Percentiles rank a stretch among this genome's conserved stretches.
These are phyloP conservation scores for Diaporthe amygdali DNA, from an alignment of 2,329 filamentous ascomycete genomes.

Conservation along the genomic window DNA sequence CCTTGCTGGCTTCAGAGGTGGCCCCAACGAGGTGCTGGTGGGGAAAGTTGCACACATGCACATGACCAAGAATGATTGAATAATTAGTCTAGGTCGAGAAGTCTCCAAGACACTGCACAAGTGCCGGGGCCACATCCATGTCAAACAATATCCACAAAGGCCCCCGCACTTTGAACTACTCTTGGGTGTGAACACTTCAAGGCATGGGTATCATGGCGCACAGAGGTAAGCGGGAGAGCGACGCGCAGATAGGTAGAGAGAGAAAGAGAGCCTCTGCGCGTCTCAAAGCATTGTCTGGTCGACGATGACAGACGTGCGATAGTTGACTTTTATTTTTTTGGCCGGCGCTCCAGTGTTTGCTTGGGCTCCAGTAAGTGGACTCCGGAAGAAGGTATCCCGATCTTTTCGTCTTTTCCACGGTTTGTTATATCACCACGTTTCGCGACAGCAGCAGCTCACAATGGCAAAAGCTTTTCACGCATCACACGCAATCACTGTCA, in stretches of 20 bases:
- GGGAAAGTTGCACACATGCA: conserved; percentile 3
- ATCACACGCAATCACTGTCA: conserved; percentile 9
- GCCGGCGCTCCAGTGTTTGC: conserved; percentile 5
- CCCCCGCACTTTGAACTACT: neutral
- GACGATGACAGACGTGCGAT: neutral
- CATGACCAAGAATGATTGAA: neutral
- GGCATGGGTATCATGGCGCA: neutral
- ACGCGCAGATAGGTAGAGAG: neutral
- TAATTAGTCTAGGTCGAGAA: no score
- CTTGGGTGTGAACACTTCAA: neutral
- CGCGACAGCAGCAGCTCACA: conserved; percentile 1
- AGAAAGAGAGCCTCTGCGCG: neutral
- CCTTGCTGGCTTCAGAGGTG: neutral
- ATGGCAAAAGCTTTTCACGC: conserved; percentile 6
- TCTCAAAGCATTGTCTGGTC: neutral
- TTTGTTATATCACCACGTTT: neutral
- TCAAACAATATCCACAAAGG: neutral
- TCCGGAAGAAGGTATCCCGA: conserved; percentile 9
- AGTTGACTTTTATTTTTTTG: conserved; percentile 13
- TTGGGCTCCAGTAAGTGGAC: conserved; percentile 13
- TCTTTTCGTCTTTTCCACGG: neutral
- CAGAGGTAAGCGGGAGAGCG: neutral
- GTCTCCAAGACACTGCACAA: neutral
- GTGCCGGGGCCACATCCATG: neutral
- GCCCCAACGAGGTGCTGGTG: neutral